Conservation (phyloP, 2,329 filamentous ascomycete species). For the Ascosphaera aggregata region DNA sequence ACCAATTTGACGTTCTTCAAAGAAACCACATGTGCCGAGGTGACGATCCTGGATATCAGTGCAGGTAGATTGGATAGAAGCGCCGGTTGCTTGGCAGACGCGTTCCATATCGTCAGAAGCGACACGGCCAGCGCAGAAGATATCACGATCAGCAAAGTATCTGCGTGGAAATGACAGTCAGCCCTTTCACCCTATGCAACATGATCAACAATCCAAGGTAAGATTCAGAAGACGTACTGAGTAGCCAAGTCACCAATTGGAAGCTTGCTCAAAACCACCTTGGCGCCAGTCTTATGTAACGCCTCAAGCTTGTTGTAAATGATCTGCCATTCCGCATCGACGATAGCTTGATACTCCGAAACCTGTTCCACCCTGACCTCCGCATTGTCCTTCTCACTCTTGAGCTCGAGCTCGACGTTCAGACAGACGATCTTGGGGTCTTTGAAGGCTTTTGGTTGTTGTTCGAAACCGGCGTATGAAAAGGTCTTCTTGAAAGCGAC, state of each 20-base stretch:
- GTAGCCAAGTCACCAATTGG: slow-evolving; percentile 95
- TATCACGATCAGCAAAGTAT: slow-evolving; percentile 89
- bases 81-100: slow-evolving; percentile 83
- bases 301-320: slow-evolving; percentile 99
- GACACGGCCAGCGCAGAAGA: slow-evolving; percentile 95
- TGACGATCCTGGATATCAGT: slow-evolving; percentile 79
- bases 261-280: slow-evolving; percentile 91
- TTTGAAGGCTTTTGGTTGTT: slow-evolving; percentile 88
- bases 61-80: slow-evolving; percentile 83
- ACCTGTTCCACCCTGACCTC: slow-evolving; percentile 97
- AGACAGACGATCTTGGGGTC: slow-evolving; percentile 93
- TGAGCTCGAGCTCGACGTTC: slow-evolving; percentile 94
- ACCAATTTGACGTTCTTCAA: slow-evolving; percentile 93
- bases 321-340: slow-evolving; percentile 98
- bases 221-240: slow-evolving; percentile 29
- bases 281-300: slow-evolving; percentile 76
- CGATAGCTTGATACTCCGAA: slow-evolving; percentile 96
- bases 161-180: slow-evolving; percentile 9
- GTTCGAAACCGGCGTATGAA: slow-evolving; percentile 95
- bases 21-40: slow-evolving; percentile 69
- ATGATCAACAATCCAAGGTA: neutral
- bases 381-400: slow-evolving; percentile 98
- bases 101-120: slow-evolving; percentile 83
- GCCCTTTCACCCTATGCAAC: neutral
- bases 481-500: slow-evolving; percentile 99